These are phyloP conservation scores for Coleophoma crateriformis DNA, from an alignment of 2,329 filamentous ascomycete genomes.

Conservation along the genomic window DNA sequence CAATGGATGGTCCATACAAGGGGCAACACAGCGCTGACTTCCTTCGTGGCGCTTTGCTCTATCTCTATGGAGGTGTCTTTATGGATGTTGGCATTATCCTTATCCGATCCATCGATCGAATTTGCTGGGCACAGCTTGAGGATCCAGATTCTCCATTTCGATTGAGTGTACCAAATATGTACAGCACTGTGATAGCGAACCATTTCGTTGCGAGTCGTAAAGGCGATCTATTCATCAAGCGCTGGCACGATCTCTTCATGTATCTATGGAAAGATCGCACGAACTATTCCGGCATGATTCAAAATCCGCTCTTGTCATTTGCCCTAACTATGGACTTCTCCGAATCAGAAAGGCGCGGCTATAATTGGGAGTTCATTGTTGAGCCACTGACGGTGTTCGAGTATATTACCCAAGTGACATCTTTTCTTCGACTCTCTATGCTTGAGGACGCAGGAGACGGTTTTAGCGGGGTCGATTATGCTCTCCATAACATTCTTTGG, in stretches of 20 bases:
- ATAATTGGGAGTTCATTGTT: not conserved
- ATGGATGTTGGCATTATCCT: conserved; percentile 37
- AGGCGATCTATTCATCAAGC: conserved; percentile 36
- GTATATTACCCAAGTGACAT: conserved; percentile 24
- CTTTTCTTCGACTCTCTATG: conserved; percentile 23
- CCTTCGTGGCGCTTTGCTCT: conserved; percentile 35
- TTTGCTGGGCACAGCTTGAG: conserved; percentile 36
- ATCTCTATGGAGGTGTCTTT: conserved; percentile 36
- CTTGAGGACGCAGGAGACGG: conserved; percentile 28
- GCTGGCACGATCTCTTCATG: conserved; percentile 33
- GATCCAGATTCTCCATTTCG: conserved; percentile 30
- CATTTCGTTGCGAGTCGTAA: conserved; percentile 37
- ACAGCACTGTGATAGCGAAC: conserved; percentile 25
- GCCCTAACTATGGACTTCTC: conserved; percentile 19
- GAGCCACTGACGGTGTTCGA: conserved; percentile 19
- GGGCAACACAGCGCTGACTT: conserved; percentile 42
- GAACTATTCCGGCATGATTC: conserved; percentile 25
- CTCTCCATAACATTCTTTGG: conserved; percentile 25
- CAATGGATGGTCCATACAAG: conserved; percentile 35
- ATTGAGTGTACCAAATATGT: conserved; percentile 23
- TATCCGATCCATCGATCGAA: conserved; percentile 32
- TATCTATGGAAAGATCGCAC: conserved; percentile 29
- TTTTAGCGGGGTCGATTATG: conserved; percentile 29
- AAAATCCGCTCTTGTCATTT: conserved; percentile 25
- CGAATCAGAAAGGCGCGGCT: not conserved